A percentile compares a stretch with the other conserved stretches of the same genome.
Conservation (phyloP, 2,329 filamentous ascomycete genomes). For the Beauveria medogensis region DNA sequence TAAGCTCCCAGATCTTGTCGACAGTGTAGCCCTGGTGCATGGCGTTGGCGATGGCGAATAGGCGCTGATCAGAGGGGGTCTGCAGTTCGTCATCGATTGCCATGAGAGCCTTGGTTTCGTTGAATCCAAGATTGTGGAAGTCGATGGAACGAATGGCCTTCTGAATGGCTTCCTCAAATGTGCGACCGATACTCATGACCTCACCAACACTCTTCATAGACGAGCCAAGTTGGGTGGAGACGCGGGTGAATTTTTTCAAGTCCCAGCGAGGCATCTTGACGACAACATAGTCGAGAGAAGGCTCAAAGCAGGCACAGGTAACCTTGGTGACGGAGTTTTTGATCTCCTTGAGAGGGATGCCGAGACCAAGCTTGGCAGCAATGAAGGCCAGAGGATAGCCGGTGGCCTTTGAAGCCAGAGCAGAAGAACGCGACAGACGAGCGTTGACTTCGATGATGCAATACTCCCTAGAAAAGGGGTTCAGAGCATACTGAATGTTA, state of each 20-base stretch:
- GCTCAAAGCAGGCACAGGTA: constrained; percentile 96
- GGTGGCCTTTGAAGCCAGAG: constrained; percentile 91
- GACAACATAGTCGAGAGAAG: constrained; percentile 93
- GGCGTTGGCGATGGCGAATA: constrained; percentile 96
- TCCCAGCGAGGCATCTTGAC: constrained; percentile 99
- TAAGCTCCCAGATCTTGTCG: constrained; percentile 96
- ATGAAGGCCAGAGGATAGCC: constrained; percentile 95
- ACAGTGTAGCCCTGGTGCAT: constrained; percentile 93
- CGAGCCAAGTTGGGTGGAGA: constrained; percentile 90
- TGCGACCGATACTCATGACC: constrained; percentile 95
- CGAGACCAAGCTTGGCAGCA: constrained; percentile 89
- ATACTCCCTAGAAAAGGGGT: constrained; percentile 91
- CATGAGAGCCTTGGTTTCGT: constrained; percentile 86
- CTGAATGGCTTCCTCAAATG: constrained; percentile 96
- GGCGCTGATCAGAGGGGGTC: constrained; percentile 91
- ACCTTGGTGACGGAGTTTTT: constrained; percentile 92
- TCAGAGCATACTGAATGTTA: constrained; percentile 97
- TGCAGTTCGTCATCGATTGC: constrained; percentile 93
- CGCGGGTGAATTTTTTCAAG: constrained; percentile 95
- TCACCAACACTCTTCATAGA: constrained; percentile 99
- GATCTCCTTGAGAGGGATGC: constrained; percentile 93
- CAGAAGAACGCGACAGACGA: constrained; percentile 88
- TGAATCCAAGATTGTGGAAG: constrained; percentile 91
- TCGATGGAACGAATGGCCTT: constrained; percentile 96
- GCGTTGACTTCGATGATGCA: constrained; percentile 99